These are phyloP conservation scores for Suillus discolor DNA, from an alignment of 768 basidiomycete species.

Conservation along the genomic window DNA sequence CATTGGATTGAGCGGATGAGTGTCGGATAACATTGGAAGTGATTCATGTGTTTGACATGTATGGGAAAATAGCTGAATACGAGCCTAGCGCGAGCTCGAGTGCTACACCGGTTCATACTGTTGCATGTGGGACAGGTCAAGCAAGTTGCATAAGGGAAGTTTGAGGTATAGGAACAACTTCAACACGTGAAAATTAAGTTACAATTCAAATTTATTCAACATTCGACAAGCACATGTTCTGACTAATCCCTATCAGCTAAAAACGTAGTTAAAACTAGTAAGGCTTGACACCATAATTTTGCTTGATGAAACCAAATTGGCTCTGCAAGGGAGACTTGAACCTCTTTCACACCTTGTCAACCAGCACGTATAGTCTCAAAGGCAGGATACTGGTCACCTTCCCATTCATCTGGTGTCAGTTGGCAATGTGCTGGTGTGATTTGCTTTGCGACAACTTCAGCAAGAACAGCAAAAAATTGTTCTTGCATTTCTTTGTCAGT, in stretches of 20 bases:
- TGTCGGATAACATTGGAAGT: too few relatives aligned
- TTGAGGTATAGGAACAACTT: not conserved
- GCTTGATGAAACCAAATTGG: not conserved
- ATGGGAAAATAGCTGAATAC: too few relatives aligned
- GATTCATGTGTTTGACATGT: too few relatives aligned
- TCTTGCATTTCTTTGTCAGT: not conserved
- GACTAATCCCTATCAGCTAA: not conserved
- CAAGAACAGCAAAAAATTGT: constrained; percentile 9
- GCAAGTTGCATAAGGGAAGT: not conserved
- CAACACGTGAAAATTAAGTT: not conserved
- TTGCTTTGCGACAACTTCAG: not conserved
- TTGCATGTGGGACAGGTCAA: not conserved
- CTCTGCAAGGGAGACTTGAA: not conserved
- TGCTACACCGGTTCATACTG: not conserved
- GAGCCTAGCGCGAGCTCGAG: too few relatives aligned
- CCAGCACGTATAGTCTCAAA: not conserved
- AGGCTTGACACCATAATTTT: not conserved
- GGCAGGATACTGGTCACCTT: constrained; percentile 10
- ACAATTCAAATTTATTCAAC: not conserved
- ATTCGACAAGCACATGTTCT: not conserved
- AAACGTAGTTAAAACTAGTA: too few relatives aligned
- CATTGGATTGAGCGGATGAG: too few relatives aligned
- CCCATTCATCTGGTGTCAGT: constrained; percentile 19
- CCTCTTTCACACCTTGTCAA: not conserved
- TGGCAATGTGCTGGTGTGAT: constrained; percentile 17